Evolutionary conservation across 305 asterid species (phyloP).

Genomic region (Petunia hybrid): DNA sequence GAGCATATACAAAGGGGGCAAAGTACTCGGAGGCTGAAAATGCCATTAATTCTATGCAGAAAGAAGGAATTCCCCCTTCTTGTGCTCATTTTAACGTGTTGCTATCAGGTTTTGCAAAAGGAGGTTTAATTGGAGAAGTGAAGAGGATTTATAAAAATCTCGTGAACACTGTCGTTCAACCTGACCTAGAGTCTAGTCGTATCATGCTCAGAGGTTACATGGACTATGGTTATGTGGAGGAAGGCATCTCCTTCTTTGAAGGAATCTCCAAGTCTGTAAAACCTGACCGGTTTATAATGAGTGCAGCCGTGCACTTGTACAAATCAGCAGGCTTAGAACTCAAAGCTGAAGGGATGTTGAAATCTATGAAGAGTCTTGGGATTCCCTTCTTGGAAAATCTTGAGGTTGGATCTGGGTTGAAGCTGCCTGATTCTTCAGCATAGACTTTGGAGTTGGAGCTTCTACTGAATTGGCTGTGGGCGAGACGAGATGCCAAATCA

Average conservation of each 20-base stretch:
- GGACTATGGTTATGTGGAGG: constrained; percentile 65
- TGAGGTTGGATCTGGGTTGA: constrained; percentile 61
- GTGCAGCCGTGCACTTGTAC: constrained; percentile 79
- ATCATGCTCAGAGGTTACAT: constrained; percentile 76
- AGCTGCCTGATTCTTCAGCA: constrained; percentile 26
- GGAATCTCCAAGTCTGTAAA: constrained; percentile 49
- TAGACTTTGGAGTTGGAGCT: neutral
- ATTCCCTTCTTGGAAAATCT: constrained; percentile 61
- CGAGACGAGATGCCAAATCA: neutral
- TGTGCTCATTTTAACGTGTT: constrained; percentile 72
- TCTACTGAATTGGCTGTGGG: neutral
- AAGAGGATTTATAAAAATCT: constrained; percentile 60
- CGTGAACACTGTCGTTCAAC: constrained; percentile 51
- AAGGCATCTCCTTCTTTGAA: constrained; percentile 73
- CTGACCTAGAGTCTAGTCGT: constrained; percentile 60
- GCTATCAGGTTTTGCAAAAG: constrained; percentile 59
- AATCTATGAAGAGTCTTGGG: constrained; percentile 48
- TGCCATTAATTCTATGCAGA: constrained; percentile 60
- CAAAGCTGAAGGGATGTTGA: constrained; percentile 57
- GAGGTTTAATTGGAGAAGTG: constrained; percentile 66
- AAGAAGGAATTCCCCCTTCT: constrained; percentile 60
- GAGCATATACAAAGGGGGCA: constrained; percentile 59
- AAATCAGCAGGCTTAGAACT: constrained; percentile 50
- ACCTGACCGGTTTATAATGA: constrained; percentile 70
- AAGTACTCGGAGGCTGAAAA: constrained; percentile 67